A percentile compares a stretch with the other conserved stretches of the same genome.
Conservation (phyloP, 768 basidiomycete species). For the Tulasnella sp. region DNA sequence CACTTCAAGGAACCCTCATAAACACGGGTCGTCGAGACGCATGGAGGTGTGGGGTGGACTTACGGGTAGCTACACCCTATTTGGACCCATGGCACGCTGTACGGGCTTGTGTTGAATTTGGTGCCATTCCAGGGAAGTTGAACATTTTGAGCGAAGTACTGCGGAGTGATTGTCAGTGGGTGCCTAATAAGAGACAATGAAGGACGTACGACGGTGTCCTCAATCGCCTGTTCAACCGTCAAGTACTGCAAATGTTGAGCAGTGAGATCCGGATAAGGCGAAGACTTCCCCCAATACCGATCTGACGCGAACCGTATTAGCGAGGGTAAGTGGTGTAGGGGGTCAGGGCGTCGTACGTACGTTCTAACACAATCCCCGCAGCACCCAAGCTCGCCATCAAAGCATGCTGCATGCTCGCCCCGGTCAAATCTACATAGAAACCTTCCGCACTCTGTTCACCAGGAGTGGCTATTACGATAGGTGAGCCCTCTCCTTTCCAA, state of each 20-base stretch:
- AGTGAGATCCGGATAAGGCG: background rate
- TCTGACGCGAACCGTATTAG: background rate
- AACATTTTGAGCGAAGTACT: constrained; percentile 16
- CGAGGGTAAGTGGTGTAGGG: background rate
- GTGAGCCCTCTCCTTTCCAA: background rate
- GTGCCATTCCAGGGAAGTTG: background rate
- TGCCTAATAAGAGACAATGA: background rate
- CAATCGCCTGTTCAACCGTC: background rate
- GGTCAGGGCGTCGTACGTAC: background rate
- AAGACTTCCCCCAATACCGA: constrained; percentile 4
- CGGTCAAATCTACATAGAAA: background rate
- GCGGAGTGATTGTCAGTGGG: background rate
- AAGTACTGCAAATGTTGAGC: background rate
- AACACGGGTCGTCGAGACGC: background rate
- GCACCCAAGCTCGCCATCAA: constrained; percentile 2
- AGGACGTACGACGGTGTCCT: background rate
- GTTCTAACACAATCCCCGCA: constrained; percentile 11
- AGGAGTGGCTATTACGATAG: constrained; percentile 10
- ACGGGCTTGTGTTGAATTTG: background rate
- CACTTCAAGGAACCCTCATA: background rate
- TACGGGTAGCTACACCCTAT: constrained; percentile 2
- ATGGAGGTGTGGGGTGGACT: background rate
- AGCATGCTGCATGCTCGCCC: background rate
- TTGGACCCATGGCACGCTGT: background rate
- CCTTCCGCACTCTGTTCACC: constrained; percentile 5